Percentiles rank a stretch among this genome's conserved stretches.
phyloP scores from a whole-genome alignment of 306 rosid species.

The Senna siamea region DNA sequence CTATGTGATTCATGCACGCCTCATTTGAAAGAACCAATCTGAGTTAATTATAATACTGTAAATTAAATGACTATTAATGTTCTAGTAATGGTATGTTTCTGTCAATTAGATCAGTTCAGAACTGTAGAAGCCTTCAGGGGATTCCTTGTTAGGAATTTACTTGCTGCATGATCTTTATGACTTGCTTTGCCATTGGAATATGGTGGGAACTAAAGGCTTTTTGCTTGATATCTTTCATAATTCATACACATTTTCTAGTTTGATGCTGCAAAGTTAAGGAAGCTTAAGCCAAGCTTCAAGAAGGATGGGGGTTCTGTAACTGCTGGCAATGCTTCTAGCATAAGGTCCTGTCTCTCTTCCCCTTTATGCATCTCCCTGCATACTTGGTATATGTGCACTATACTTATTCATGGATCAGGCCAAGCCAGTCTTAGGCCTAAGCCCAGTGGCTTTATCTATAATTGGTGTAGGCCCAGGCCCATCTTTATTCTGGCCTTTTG shows the following conservation, averaged over 20 bases:
- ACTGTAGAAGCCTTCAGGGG: conserved; percentile 24
- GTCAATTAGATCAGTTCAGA: conserved; percentile 20
- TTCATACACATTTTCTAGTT: conserved; percentile 52
- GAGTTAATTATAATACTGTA: background rate
- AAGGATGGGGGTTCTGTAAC: conserved; percentile 85
- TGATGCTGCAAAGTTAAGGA: conserved; percentile 81
- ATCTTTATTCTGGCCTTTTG: background rate
- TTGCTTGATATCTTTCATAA: conserved; percentile 30
- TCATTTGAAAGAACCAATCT: conserved; percentile 24
- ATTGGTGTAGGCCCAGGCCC: background rate
- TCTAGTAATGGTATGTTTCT: conserved; percentile 31
- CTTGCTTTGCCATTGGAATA: conserved; percentile 16
- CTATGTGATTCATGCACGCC: conserved; percentile 18
- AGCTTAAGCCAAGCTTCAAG: conserved; percentile 86
- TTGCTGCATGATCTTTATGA: conserved; percentile 12
- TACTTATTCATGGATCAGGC: background rate
- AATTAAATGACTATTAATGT: conserved; percentile 1
- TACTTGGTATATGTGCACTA: background rate
- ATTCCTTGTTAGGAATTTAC: conserved; percentile 27
- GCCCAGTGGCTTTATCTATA: no score
- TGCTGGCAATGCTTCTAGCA: conserved; percentile 93
- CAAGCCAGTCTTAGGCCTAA: background rate
- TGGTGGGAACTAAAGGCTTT: conserved; percentile 5
- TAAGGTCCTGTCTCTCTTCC: conserved; percentile 54
- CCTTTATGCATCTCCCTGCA: conserved; percentile 1